phyloP scores from a whole-genome alignment of 192 early-diverging fungal species.

The Funneliformis mosseae region DNA sequence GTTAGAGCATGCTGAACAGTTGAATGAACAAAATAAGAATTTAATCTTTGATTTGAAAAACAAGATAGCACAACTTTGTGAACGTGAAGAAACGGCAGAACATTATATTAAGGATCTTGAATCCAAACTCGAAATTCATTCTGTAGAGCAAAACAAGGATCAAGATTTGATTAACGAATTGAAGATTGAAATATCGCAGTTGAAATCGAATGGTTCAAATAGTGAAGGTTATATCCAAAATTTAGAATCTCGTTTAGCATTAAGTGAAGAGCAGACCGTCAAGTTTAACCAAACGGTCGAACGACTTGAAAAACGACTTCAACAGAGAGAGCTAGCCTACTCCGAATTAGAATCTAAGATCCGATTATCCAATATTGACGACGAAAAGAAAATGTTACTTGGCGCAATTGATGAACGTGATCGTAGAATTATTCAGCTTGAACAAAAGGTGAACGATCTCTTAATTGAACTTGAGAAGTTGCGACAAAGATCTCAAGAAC shows the following conservation, averaged over 20 bases:
- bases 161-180: constrained; percentile 19
- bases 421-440: constrained; percentile 7
- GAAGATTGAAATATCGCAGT: neutral
- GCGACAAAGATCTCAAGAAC: neutral
- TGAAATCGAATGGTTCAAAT: constrained; percentile 18
- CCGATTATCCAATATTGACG: neutral
- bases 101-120: constrained; percentile 27
- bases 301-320: constrained; percentile 12
- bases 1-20: constrained; percentile 36
- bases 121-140: neutral
- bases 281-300: neutral
- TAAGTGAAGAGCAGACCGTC: constrained; percentile 17
- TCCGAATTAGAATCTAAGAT: neutral
- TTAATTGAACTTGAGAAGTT: neutral
- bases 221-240: constrained; percentile 37
- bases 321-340: neutral
- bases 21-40: constrained; percentile 19
- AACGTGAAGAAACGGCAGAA: constrained; percentile 8
- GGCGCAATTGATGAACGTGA: neutral
- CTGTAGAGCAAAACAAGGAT: constrained; percentile 5
- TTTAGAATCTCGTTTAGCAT: constrained; percentile 37
- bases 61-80: constrained; percentile 6
- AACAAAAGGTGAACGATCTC: constrained; percentile 15
- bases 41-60: constrained; percentile 5
- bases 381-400: neutral